Evolutionary conservation across 2,329 filamentous ascomycete genomes (phyloP), one percentile per base, ranked within the genome.

Genomic region (Talaromyces sp.): DNA sequence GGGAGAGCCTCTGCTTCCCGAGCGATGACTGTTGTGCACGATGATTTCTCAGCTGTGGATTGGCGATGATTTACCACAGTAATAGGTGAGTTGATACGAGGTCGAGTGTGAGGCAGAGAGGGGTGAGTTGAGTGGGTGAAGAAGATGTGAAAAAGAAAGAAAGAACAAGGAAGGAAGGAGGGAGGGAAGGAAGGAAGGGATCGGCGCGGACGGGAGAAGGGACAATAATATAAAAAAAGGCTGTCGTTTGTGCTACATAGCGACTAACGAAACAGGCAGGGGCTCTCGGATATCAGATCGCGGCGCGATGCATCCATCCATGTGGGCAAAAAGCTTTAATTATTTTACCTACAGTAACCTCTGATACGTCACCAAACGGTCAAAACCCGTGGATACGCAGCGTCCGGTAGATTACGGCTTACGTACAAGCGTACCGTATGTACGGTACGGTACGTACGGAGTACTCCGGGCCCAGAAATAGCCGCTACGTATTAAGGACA

Each of bases 281-380:
- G 46, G 50, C 50, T 53, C 41, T 48, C 59, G 51, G 57, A 61
- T 61, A 61, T 61, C 59, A 58, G 57, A 61, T 61, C 59, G 56
- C 37, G 40, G 48, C 48, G 58, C 53, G 51, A 61, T 54, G 50
- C 45, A 50, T 56, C 57, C 57, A 59, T 52, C 48, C 48, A 52
- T 59, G 57, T 59, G 53, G 52, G 53, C 53, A 55, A 53, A 37
- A 43, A 40, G 51, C 31, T 40, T 40, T 28, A 43, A 43, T 41
- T 35, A 43, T 41, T 35, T 55, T 31, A 39, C 50, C 25, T 22
- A 48, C 40, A 43, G 19, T 21, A 9, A 22, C 10, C 28, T 53
- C 39, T 53, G 22, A 31, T 53, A 53, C 54, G 54, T 56, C 54
- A 56, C 54, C 45, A 31, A 56, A 56, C 54, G 43, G 39, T 39